Conservation (phyloP, 2,329 filamentous ascomycete genomes). For the Truncatella angustata region DNA sequence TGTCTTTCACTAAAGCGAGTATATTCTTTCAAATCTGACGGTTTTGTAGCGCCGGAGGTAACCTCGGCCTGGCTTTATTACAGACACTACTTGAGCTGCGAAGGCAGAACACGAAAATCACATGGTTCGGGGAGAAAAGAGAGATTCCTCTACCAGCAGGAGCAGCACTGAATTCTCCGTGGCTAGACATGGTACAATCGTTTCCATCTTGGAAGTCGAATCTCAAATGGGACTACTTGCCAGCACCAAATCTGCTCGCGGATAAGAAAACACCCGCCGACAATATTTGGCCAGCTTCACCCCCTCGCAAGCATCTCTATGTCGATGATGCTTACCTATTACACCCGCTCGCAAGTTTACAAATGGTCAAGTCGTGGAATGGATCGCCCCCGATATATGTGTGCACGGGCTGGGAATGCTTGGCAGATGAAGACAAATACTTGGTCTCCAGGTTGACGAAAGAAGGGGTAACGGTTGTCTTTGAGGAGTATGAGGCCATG, state of each 20-base stretch:
- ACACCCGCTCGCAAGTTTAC: conserved; percentile 68
- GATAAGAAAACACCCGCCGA: conserved; percentile 41
- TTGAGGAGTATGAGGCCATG: conserved; percentile 77
- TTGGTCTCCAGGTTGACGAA: conserved; percentile 54
- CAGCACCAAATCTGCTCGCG: conserved; percentile 36
- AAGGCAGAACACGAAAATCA: conserved; percentile 43
- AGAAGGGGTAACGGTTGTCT: conserved; percentile 61
- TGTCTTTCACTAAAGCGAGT: too few species aligned
- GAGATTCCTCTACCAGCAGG: conserved; percentile 66
- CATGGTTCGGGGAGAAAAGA: conserved; percentile 59
- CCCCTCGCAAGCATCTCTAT: conserved; percentile 54
- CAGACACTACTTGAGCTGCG: conserved; percentile 67
- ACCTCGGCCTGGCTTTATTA: conserved; percentile 63
- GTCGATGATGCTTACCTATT: conserved; percentile 50
- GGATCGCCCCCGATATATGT: conserved; percentile 66
- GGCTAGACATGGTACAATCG: conserved; percentile 68
- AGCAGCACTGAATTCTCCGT: conserved; percentile 62
- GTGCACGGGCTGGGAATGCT: conserved; percentile 67
- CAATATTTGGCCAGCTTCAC: conserved; percentile 54
- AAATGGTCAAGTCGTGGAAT: conserved; percentile 59
- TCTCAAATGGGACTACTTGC: conserved; percentile 62
- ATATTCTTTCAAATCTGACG: neutral
- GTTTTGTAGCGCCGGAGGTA: conserved; percentile 66
- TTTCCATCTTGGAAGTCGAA: conserved; percentile 55
- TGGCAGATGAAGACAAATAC: conserved; percentile 65